phyloP scores from a whole-genome alignment of 2,329 filamentous ascomycete genomes.

The Monosporascus cannonballus region DNA sequence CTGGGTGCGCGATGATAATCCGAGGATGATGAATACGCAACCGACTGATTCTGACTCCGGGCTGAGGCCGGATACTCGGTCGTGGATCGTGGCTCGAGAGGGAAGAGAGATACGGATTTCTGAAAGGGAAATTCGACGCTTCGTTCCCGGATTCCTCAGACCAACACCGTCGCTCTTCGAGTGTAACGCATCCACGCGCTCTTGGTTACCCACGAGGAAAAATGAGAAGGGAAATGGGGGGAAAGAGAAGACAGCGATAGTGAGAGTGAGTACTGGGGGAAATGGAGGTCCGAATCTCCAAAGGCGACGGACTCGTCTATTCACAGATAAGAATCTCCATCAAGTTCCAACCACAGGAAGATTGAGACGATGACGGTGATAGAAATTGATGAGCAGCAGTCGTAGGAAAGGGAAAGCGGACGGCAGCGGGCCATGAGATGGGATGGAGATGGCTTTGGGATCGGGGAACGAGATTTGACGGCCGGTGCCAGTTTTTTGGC shows the following conservation, averaged over 20 bases:
- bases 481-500: not conserved
- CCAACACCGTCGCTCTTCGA: not conserved
- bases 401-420: not conserved
- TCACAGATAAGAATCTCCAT: conserved; percentile 1
- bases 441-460: not conserved
- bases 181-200: not conserved
- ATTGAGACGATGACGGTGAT: not conserved
- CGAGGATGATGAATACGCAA: too few relatives aligned
- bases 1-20: too few relatives aligned
- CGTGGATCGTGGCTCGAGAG: not conserved
- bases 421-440: not conserved
- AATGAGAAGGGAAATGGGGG: not conserved
- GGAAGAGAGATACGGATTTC: not conserved
- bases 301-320: not conserved
- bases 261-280: not conserved
- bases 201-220: not conserved
- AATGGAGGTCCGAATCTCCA: not conserved
- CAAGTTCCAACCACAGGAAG: not conserved
- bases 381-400: not conserved
- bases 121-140: not conserved
- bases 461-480: not conserved
- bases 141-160: not conserved
- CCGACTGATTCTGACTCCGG: not conserved
- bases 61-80: not conserved
- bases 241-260: not conserved